Percentiles rank a stretch among this genome's conserved stretches.
Evolutionary conservation across 192 early-diverging fungal species (phyloP).

Genomic region (Physocladia obscura): DNA sequence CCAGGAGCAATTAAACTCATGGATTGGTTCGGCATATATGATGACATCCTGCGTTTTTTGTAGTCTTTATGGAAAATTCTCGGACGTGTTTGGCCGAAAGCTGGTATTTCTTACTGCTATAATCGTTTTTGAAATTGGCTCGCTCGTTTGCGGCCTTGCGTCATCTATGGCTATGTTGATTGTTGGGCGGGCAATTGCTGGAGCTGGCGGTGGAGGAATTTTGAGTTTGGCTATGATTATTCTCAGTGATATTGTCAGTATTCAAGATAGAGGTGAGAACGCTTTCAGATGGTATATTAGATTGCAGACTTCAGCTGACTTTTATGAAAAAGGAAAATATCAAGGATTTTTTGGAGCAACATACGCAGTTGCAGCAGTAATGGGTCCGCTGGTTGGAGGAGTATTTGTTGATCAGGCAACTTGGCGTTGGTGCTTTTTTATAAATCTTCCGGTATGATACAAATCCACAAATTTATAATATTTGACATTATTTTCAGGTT

Average conservation of each 20-base stretch:
- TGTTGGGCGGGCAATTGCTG: slow-evolving; percentile 51
- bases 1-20: slow-evolving; percentile 59
- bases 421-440: slow-evolving; percentile 60
- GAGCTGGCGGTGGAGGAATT: slow-evolving; percentile 8
- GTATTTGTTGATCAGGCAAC: slow-evolving; percentile 55
- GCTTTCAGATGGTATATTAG: not conserved
- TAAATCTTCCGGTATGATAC: slow-evolving; percentile 58
- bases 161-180: slow-evolving; percentile 53
- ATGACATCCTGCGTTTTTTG: slow-evolving; percentile 56
- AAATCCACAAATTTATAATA: not conserved
- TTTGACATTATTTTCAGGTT: slow-evolving; percentile 38
- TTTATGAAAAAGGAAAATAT: slow-evolving; percentile 59
- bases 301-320: no score
- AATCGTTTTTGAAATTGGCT: slow-evolving; percentile 73
- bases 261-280: slow-evolving; percentile 74
- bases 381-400: slow-evolving; percentile 84
- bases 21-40: slow-evolving; percentile 81
- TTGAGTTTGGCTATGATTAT: not conserved
- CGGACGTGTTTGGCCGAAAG: slow-evolving; percentile 32
- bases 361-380: slow-evolving; percentile 68
- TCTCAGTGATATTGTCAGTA: slow-evolving; percentile 79
- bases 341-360: slow-evolving; percentile 73
- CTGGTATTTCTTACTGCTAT: slow-evolving; percentile 65
- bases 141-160: slow-evolving; percentile 57
- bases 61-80: slow-evolving; percentile 31